Percentiles rank a stretch among this genome's conserved stretches.
phyloP scores from a whole-genome alignment of 2,329 filamentous ascomycete genomes.

The Pseudocercospora crystallina region DNA sequence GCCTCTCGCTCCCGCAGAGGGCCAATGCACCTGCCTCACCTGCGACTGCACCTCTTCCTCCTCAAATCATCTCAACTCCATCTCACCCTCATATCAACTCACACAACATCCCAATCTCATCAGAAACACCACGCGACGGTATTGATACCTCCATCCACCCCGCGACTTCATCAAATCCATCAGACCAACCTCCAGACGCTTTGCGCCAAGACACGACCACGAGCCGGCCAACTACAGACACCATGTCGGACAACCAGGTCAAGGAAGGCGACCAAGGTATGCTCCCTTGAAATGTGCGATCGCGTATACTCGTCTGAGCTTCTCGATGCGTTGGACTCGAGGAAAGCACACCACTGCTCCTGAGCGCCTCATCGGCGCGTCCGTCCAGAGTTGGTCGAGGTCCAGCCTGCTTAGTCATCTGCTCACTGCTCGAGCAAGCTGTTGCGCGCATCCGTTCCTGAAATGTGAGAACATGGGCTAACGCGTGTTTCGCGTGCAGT shows the following conservation, averaged over 20 bases:
- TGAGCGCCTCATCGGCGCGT: conserved; percentile 18
- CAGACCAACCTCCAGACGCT: conserved; percentile 9
- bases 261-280: conserved; percentile 47
- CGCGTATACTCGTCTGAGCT: conserved; percentile 18
- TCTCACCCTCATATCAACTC: conserved; percentile 4
- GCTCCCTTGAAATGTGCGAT: conserved; percentile 17
- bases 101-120: conserved; percentile 12
- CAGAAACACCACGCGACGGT: conserved; percentile 20
- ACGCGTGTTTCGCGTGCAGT: conserved; percentile 45
- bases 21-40: conserved; percentile 1
- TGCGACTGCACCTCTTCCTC: conserved; percentile 4
- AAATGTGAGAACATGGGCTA: conserved; percentile 7
- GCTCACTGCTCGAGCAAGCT: conserved; percentile 3
- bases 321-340: conserved; percentile 13
- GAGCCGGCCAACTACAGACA: conserved; percentile 8
- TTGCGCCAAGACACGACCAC: conserved; percentile 23
- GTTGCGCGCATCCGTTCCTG: neutral
- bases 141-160: conserved; percentile 12
- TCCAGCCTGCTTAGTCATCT: conserved; percentile 23
- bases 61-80: conserved; percentile 1
- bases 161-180: conserved; percentile 14
- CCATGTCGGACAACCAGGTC: conserved; percentile 49
- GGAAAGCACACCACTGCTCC: conserved; percentile 4
- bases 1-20: conserved; percentile 8
- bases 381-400: conserved; percentile 11